Conservation (phyloP, 73 alveolate species). For the Strombidium stylifer region DNA sequence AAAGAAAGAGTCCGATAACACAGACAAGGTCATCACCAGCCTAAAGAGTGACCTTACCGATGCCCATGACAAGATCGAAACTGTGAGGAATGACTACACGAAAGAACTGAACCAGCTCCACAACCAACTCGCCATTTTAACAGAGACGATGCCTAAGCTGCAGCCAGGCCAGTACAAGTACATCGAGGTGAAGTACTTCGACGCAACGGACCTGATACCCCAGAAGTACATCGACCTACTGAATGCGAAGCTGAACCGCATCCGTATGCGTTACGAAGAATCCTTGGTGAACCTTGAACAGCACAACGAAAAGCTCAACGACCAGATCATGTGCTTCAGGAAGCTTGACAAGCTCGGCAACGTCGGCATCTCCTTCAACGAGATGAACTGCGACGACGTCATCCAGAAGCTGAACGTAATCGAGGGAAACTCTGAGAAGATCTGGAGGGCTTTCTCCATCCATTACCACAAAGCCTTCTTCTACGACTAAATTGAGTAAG, state of each 20-base stretch:
- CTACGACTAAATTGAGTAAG: conserved; percentile 29
- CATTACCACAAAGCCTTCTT: conserved; percentile 49
- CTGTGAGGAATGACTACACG: too few species aligned
- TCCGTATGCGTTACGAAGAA: conserved; percentile 16
- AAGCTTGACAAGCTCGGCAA: conserved; percentile 32
- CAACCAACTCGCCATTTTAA: too few species aligned
- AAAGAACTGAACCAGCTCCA: too few species aligned
- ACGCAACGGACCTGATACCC: conserved; percentile 24
- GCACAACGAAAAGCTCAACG: conserved; percentile 14
- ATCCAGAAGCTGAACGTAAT: conserved; percentile 39
- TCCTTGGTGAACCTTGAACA: background rate
- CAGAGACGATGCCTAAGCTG: too few species aligned
- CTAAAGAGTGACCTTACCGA: too few species aligned
- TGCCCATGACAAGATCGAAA: too few species aligned
- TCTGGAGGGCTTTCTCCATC: conserved; percentile 40
- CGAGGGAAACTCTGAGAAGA: conserved; percentile 32
- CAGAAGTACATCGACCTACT: conserved; percentile 29
- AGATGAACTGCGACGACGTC: conserved; percentile 46
- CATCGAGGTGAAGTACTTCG: conserved; percentile 49
- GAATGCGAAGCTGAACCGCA: conserved; percentile 34
- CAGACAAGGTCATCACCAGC: too few species aligned
- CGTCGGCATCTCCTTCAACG: conserved; percentile 32
- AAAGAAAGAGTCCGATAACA: too few species aligned
- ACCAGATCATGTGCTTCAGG: background rate
- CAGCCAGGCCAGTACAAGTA: conserved; percentile 44